phyloP scores from a whole-genome alignment of 176 grass and related monocot species.

The Aegilops umbellulata region DNA sequence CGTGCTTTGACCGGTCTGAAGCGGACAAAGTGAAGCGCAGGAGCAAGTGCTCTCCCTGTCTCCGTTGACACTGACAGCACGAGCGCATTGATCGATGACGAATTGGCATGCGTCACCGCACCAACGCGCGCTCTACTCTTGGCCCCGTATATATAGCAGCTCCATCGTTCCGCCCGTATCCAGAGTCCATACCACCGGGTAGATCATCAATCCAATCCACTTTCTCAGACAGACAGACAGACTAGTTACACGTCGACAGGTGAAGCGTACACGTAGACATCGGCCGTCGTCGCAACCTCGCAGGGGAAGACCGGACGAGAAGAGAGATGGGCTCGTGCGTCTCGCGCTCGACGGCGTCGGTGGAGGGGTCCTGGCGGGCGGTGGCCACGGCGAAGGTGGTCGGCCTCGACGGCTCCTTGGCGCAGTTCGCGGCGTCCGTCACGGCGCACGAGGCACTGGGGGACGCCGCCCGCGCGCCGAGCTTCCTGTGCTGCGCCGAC shows the following conservation, averaged over 20 bases:
- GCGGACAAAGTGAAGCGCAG: neutral
- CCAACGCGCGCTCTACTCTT: neutral
- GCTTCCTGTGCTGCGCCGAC: too few species aligned
- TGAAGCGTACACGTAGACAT: neutral
- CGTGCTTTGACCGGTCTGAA: neutral
- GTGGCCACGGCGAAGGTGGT: too few species aligned
- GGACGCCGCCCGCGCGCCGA: too few species aligned
- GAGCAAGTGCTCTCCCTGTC: neutral
- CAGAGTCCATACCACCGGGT: neutral
- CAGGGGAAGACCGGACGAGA: neutral
- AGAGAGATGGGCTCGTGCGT: slow-evolving; percentile 55
- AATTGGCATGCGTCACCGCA: slow-evolving; percentile 18
- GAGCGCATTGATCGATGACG: slow-evolving; percentile 4
- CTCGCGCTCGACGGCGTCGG: slow-evolving; percentile 23
- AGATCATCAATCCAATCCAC: neutral
- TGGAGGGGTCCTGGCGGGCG: neutral
- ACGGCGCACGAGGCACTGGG: too few species aligned
- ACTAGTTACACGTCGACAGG: neutral
- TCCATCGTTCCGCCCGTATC: neutral
- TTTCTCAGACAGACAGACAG: neutral
- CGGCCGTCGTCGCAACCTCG: neutral
- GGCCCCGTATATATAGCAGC: slow-evolving; percentile 16
- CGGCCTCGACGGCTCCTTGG: too few species aligned
- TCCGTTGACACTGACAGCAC: neutral
- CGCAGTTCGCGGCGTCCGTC: too few species aligned